Percentiles rank a stretch among this genome's conserved stretches.
phyloP scores from a whole-genome alignment of 179 eudicot species.

The Spergularia azorica region DNA sequence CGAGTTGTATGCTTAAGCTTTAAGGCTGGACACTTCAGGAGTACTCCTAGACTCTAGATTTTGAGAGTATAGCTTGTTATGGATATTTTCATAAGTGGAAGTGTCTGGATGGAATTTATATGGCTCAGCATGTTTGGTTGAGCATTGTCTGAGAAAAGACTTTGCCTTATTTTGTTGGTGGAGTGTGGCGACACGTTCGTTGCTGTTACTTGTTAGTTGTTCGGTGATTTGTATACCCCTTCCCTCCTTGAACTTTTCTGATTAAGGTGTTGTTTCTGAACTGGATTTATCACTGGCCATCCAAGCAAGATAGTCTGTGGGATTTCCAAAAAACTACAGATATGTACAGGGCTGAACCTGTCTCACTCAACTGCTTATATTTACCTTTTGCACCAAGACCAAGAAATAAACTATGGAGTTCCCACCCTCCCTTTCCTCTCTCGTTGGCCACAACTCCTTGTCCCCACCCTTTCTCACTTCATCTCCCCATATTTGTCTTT shows the following conservation, averaged over 20 bases:
- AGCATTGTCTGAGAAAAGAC: neutral
- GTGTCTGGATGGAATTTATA: neutral
- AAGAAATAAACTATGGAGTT: too few species aligned
- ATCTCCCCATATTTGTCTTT: too few species aligned
- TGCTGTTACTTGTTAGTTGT: neutral
- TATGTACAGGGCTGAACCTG: neutral
- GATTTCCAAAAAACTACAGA: neutral
- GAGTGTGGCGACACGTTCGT: neutral
- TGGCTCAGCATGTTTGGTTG: neutral
- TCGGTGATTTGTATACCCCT: neutral
- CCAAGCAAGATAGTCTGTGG: neutral
- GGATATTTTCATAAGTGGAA: neutral
- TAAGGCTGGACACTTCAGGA: neutral
- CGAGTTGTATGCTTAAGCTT: neutral
- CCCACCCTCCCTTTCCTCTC: too few species aligned
- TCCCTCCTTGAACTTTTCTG: neutral
- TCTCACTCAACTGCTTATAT: too few species aligned
- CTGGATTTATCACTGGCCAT: neutral
- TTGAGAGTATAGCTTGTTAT: neutral
- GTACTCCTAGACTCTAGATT: neutral
- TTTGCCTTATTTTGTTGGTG: neutral
- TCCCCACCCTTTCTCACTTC: too few species aligned
- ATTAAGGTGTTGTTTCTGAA: neutral
- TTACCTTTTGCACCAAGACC: too few species aligned
- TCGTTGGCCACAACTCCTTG: too few species aligned